Percentiles rank a stretch among this genome's conserved stretches.
These are phyloP conservation scores for Coelastrella sp. DNA, from an alignment of 139 green algal genomes.

Conservation along the genomic window DNA sequence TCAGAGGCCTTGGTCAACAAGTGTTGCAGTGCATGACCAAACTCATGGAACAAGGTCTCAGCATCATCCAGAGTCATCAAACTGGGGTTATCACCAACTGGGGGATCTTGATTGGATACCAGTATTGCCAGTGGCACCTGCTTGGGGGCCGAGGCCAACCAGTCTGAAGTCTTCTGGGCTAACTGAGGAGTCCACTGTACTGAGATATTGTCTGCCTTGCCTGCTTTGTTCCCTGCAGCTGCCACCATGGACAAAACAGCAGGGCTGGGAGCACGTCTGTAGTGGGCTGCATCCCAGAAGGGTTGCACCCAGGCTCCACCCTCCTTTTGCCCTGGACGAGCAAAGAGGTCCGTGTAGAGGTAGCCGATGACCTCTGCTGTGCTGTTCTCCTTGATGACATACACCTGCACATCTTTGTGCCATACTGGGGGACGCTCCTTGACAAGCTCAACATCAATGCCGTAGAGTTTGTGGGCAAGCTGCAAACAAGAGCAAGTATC, in stretches of 20 bases:
- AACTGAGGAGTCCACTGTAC: neutral
- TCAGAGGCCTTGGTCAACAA: conserved; percentile 92
- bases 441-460: conserved; percentile 81
- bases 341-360: conserved; percentile 96
- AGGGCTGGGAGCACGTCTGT: conserved; percentile 25
- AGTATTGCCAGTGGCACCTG: conserved; percentile 95
- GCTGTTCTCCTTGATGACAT: conserved; percentile 64
- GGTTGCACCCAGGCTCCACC: conserved; percentile 92
- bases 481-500: conserved; percentile 37
- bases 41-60: conserved; percentile 98
- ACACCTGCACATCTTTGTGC: conserved; percentile 94
- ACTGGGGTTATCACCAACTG: conserved; percentile 87
- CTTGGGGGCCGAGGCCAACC: conserved; percentile 53
- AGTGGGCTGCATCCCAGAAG: conserved; percentile 62
- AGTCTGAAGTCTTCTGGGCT: neutral
- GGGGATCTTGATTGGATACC: conserved; percentile 94
- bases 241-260: neutral
- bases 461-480: conserved; percentile 91
- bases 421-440: conserved; percentile 89
- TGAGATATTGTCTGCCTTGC: neutral
- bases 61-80: conserved; percentile 94
- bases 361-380: conserved; percentile 67
- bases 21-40: conserved; percentile 94
- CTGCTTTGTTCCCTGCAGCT: neutral
- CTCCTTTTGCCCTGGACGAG: conserved; percentile 92